These are phyloP conservation scores for Picea glauca DNA, from an alignment of 75 land plant genomes.

Conservation along the genomic window DNA sequence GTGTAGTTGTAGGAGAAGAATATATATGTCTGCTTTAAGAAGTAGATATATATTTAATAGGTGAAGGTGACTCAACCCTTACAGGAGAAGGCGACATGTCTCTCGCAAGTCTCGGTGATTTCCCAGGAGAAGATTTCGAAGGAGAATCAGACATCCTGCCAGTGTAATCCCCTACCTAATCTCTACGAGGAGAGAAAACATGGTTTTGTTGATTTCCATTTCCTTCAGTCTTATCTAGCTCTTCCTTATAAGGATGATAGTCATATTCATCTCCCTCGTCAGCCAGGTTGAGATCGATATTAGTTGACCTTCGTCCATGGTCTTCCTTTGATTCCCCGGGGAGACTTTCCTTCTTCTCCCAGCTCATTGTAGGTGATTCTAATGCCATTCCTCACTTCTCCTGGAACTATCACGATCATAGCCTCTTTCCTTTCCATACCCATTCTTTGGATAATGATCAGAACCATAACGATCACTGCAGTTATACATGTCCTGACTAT, in stretches of 20 bases:
- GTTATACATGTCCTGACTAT: too few relatives aligned
- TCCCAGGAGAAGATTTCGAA: neutral
- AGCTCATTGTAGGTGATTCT: too few relatives aligned
- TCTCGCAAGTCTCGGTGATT: slow-evolving; percentile 8
- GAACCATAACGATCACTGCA: too few relatives aligned
- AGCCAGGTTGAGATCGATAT: slow-evolving; percentile 11
- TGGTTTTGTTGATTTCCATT: too few relatives aligned
- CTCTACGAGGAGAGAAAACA: neutral
- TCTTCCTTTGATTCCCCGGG: neutral
- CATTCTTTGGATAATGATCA: too few relatives aligned
- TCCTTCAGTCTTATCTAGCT: neutral
- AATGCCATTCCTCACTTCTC: too few relatives aligned
- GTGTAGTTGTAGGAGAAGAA: neutral
- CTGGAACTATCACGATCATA: too few relatives aligned
- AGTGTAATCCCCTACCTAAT: neutral
- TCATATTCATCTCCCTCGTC: slow-evolving; percentile 12
- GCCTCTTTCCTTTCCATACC: too few relatives aligned
- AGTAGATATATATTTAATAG: slow-evolving; percentile 1
- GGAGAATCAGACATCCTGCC: neutral
- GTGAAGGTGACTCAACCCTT: slow-evolving; percentile 10
- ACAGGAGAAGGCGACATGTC: slow-evolving; percentile 2
- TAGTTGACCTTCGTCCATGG: neutral
- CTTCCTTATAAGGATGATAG: neutral
- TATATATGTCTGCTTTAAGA: neutral
- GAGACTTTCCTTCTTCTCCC: too few relatives aligned